Evolutionary conservation across 192 early-diverging fungal genomes (phyloP).

Genomic region (Thoreauomyces humboldtii): DNA sequence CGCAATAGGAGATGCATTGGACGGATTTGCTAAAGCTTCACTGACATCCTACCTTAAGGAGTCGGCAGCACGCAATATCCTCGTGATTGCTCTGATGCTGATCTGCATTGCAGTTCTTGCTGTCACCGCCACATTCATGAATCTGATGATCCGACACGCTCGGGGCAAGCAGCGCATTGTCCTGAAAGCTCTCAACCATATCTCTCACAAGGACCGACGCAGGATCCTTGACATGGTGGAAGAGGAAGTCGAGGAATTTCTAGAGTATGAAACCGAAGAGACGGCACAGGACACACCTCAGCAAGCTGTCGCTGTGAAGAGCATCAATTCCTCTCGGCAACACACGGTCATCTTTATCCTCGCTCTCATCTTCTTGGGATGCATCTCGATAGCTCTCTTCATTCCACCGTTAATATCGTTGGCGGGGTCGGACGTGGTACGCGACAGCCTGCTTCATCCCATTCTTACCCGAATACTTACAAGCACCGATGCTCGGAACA

Average conservation of each 20-base stretch:
- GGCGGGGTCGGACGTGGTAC: background rate
- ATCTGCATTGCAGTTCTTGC: background rate
- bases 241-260: conserved; percentile 7
- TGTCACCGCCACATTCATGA: background rate
- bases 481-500: too few relatives aligned
- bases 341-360: background rate
- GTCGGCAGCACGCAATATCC: background rate
- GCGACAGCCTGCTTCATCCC: too few relatives aligned
- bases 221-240: background rate
- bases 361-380: background rate
- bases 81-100: conserved; percentile 6
- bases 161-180: background rate
- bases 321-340: background rate
- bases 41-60: background rate
- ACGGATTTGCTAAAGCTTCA: background rate
- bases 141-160: background rate
- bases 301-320: background rate
- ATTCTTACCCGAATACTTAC: too few relatives aligned
- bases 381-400: background rate
- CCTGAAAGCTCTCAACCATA: background rate
- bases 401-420: conserved; percentile 2
- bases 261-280: background rate
- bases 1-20: conserved; percentile 1
- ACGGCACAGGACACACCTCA: background rate
- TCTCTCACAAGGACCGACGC: background rate